Percentiles rank a stretch among this genome's conserved stretches.
Evolutionary conservation across 1,284 basidiomycete genomes (phyloP).

Genomic region (Sporisorium graminicola): DNA sequence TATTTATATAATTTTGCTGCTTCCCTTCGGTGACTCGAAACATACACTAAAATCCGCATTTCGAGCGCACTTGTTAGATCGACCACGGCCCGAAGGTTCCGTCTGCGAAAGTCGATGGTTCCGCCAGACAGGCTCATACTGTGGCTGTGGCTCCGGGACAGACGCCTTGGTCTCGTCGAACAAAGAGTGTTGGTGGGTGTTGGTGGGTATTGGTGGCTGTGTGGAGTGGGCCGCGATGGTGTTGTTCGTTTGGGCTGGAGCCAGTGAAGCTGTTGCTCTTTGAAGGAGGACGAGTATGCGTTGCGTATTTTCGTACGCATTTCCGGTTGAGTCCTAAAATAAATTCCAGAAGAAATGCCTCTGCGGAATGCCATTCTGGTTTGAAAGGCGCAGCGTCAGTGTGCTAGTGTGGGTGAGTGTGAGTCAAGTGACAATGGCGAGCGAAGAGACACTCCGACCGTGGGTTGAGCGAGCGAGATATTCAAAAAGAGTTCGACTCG

Average conservation of each 20-base stretch:
- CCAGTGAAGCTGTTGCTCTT: background rate
- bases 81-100: too few relatives aligned
- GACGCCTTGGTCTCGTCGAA: too few relatives aligned
- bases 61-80: too few relatives aligned
- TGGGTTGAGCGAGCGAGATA: conserved; percentile 3
- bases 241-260: background rate
- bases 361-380: background rate
- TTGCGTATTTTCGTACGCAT: conserved; percentile 39
- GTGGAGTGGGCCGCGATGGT: background rate
- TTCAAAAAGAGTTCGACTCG: conserved; percentile 3
- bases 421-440: background rate
- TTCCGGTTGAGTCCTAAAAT: conserved; percentile 33
- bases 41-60: background rate
- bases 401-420: background rate
- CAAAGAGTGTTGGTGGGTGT: too few relatives aligned
- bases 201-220: background rate
- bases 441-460: background rate
- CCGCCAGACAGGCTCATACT: too few relatives aligned
- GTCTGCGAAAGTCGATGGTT: too few relatives aligned
- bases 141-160: too few relatives aligned
- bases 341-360: conserved; percentile 24
- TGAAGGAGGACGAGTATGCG: background rate
- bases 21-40: background rate
- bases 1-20: too few relatives aligned
- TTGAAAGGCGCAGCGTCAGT: conserved; percentile 7